Conservation (phyloP, 1,139 yeast species). For the Pichia cactophila region DNA sequence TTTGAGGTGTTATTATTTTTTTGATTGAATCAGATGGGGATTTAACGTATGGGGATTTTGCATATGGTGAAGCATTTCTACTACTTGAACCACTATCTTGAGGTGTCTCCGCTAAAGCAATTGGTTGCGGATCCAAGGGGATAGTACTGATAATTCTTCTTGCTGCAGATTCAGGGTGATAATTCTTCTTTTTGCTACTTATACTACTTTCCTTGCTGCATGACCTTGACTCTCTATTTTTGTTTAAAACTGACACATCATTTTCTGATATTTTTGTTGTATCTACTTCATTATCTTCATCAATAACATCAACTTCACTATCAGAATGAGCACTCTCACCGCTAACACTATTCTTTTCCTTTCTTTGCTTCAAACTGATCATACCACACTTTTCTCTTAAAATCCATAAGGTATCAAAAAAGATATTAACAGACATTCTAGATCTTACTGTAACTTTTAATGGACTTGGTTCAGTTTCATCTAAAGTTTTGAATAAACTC, state of each 20-base stretch:
- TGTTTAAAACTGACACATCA: not conserved
- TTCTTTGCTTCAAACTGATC: slow-evolving; percentile 45
- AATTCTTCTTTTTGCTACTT: slow-evolving; percentile 11
- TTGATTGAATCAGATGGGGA: not conserved
- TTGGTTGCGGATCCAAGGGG: slow-evolving; percentile 79
- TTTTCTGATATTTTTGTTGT: not conserved
- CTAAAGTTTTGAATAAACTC: slow-evolving; percentile 65
- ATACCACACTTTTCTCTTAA: slow-evolving; percentile 82
- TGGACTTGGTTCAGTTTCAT: slow-evolving; percentile 31
- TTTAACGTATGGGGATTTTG: not conserved
- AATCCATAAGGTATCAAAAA: slow-evolving; percentile 82
- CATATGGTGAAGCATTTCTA: slow-evolving; percentile 21
- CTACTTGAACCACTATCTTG: slow-evolving; percentile 17
- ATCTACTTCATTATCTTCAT: slow-evolving; percentile 16
- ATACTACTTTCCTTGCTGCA: slow-evolving; percentile 8
- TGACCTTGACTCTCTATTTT: slow-evolving; percentile 5
- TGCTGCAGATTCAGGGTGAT: slow-evolving; percentile 61
- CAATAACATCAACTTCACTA: slow-evolving; percentile 21
- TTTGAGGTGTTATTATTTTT: slow-evolving; percentile 11
- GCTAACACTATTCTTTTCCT: slow-evolving; percentile 22
- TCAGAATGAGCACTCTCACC: slow-evolving; percentile 27
- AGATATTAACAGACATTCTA: slow-evolving; percentile 86
- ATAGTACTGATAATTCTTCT: slow-evolving; percentile 66
- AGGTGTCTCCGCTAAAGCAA: slow-evolving; percentile 28
- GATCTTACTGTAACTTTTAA: slow-evolving; percentile 56